These are phyloP conservation scores for Raphanus raphanistrum DNA, from an alignment of 345 rosid species.

Conservation along the genomic window DNA sequence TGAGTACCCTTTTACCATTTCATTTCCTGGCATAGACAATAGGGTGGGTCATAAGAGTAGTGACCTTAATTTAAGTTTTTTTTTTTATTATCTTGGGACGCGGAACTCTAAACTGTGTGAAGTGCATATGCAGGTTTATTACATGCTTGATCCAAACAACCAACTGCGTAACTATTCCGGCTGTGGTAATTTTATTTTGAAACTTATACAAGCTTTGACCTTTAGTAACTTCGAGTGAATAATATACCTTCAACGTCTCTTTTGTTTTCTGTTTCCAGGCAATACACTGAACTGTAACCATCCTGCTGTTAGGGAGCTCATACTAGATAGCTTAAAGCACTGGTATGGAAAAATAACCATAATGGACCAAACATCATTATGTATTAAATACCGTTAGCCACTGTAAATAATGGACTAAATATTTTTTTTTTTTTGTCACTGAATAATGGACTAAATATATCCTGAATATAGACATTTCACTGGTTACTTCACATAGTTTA, in stretches of 20 bases:
- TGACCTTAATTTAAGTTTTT: background rate
- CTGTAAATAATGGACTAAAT: background rate
- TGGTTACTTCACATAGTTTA: too few species aligned
- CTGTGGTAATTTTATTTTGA: constrained; percentile 61
- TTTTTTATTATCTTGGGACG: background rate
- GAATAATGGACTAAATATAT: too few species aligned
- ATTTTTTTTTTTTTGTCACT: too few species aligned
- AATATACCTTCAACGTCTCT: background rate
- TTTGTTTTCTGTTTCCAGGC: constrained; percentile 56
- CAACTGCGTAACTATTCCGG: constrained; percentile 71
- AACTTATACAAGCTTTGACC: background rate
- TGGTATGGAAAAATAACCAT: constrained; percentile 51
- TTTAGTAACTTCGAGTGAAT: constrained; percentile 16
- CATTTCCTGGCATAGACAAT: constrained; percentile 94
- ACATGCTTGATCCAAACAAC: constrained; percentile 73
- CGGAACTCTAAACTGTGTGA: constrained; percentile 1
- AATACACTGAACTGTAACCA: constrained; percentile 90
- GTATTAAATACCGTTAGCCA: background rate
- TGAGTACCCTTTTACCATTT: constrained; percentile 70
- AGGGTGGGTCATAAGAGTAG: constrained; percentile 48
- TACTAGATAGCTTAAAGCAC: constrained; percentile 88
- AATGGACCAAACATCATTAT: background rate
- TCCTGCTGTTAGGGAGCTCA: constrained; percentile 85
- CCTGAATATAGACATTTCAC: too few species aligned
- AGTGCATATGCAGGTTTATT: constrained; percentile 66